These are phyloP conservation scores for Cladosporium sp. DNA, from an alignment of 2,329 filamentous ascomycete species.

Conservation along the genomic window DNA sequence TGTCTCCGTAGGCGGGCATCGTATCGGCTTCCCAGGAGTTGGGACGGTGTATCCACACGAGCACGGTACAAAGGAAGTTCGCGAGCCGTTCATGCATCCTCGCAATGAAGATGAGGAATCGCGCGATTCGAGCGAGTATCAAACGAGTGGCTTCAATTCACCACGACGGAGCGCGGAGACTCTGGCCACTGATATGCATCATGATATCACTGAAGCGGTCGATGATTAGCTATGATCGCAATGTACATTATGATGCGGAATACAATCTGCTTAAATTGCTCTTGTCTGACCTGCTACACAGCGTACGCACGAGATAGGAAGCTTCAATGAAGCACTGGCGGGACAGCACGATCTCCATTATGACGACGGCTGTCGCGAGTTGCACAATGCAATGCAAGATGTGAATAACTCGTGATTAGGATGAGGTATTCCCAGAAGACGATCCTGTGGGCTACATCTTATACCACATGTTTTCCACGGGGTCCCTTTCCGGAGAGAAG, in stretches of 20 bases:
- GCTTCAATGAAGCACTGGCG: conserved; percentile 27
- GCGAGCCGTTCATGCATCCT: neutral
- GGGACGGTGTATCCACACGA: neutral
- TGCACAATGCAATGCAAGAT: neutral
- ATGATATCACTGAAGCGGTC: neutral
- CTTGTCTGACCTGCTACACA: conserved; percentile 38
- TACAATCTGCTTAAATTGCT: no score
- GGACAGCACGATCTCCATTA: conserved; percentile 46
- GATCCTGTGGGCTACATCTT: neutral
- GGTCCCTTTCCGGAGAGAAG: neutral
- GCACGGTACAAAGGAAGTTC: neutral
- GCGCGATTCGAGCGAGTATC: neutral
- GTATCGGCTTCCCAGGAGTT: neutral
- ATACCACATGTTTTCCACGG: neutral
- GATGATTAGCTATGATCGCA: neutral
- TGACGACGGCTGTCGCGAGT: conserved; percentile 15
- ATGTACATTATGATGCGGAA: neutral
- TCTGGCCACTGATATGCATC: neutral
- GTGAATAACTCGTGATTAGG: neutral
- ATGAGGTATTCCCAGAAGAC: neutral
- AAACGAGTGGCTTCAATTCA: neutral
- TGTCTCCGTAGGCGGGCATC: neutral
- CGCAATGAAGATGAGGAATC: neutral
- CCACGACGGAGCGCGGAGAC: neutral
- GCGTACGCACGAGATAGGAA: no score